A percentile compares a stretch with the other conserved stretches of the same genome.
These are phyloP conservation scores for Cynanchum wilfordii DNA, from an alignment of 257 asterid genomes.

Conservation along the genomic window DNA sequence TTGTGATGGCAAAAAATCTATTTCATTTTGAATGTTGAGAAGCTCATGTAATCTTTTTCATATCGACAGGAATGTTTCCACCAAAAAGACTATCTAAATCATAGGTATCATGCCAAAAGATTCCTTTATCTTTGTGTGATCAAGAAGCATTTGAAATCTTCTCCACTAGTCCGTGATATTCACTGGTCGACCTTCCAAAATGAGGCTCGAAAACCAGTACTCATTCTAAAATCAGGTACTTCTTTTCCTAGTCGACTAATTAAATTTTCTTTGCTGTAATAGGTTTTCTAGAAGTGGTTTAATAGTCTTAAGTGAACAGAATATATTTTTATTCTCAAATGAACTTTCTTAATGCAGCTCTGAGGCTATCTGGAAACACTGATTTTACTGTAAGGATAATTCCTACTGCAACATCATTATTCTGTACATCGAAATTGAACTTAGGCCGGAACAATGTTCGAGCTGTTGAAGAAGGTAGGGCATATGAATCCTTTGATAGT, in stretches of 20 bases:
- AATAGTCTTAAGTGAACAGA: not conserved
- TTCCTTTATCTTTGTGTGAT: conserved; percentile 79
- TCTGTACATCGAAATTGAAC: conserved; percentile 60
- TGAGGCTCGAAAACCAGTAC: conserved; percentile 90
- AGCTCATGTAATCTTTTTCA: conserved; percentile 8
- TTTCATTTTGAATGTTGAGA: not conserved
- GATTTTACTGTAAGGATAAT: conserved; percentile 64
- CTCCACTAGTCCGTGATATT: conserved; percentile 44
- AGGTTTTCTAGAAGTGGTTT: not conserved
- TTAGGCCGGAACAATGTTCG: conserved; percentile 68
- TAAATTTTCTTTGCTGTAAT: conserved; percentile 3
- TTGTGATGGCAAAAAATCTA: not conserved
- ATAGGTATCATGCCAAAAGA: conserved; percentile 92
- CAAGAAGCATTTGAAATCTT: conserved; percentile 54
- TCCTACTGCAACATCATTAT: conserved; percentile 75
- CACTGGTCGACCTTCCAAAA: conserved; percentile 77
- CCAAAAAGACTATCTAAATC: conserved; percentile 85
- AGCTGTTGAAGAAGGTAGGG: conserved; percentile 59
- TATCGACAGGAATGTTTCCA: conserved; percentile 81
- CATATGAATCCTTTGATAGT: not conserved
- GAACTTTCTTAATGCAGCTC: conserved; percentile 36
- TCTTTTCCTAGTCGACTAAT: conserved; percentile 9
- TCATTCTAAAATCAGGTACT: conserved; percentile 77
- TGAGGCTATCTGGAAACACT: conserved; percentile 38
- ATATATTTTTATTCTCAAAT: not conserved